Percentiles rank a stretch among this genome's conserved stretches.
Evolutionary conservation across 139 green algal genomes (phyloP).

Genomic region (Volvox reticuliferus): DNA sequence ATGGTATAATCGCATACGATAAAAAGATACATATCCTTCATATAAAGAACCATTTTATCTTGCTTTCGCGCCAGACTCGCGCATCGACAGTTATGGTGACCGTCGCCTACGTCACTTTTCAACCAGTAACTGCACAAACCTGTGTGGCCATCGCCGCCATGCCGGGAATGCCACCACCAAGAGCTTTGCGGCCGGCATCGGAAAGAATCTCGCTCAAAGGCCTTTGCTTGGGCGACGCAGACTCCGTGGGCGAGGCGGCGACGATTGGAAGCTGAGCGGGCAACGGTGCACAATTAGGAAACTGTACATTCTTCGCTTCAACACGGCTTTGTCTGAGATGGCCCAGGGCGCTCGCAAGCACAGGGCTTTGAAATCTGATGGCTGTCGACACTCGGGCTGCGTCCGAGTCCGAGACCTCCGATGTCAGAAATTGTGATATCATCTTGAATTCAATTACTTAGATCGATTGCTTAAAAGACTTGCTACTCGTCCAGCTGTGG

Average conservation of each 20-base stretch:
- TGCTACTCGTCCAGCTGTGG: no score
- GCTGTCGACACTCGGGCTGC: not conserved
- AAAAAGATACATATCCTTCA: no score
- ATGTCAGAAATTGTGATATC: not conserved
- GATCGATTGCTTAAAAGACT: no score
- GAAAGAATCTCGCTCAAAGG: conserved; percentile 71
- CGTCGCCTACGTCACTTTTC: not conserved
- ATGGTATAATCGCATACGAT: no score
- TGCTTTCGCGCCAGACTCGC: no score
- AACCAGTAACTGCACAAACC: conserved; percentile 43
- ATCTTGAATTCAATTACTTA: not conserved
- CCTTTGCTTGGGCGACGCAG: conserved; percentile 40
- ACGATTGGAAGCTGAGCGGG: not conserved
- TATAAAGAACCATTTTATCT: no score
- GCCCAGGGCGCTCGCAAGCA: not conserved
- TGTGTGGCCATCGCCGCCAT: conserved; percentile 86
- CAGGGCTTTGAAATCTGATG: not conserved
- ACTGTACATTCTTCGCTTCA: not conserved
- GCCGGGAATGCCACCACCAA: conserved; percentile 89
- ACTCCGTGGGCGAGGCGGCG: conserved; percentile 12
- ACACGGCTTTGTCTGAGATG: not conserved
- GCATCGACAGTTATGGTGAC: no score
- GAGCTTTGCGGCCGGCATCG: conserved; percentile 76
- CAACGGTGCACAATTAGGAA: not conserved
- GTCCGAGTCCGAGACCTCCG: not conserved